These are phyloP conservation scores for Pleurotus giganteus DNA, from an alignment of 768 basidiomycete species.

Conservation along the genomic window DNA sequence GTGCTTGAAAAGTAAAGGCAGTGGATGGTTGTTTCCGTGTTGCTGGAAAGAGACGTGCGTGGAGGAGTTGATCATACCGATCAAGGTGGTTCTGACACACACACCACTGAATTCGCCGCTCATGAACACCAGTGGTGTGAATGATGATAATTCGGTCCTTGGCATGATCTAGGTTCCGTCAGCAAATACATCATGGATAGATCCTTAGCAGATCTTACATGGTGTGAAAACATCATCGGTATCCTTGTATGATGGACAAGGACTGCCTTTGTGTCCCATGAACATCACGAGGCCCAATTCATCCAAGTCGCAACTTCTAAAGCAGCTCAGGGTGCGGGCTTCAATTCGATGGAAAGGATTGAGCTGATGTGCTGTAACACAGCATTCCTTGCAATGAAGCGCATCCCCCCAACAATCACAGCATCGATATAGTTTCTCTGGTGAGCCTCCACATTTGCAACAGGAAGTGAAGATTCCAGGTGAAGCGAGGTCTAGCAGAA, in stretches of 20 bases:
- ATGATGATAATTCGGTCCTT: constrained; percentile 8
- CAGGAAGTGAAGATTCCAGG: not conserved
- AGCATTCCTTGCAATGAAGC: constrained; percentile 1
- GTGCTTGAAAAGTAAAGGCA: constrained; percentile 11
- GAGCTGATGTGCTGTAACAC: not conserved
- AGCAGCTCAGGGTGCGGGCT: constrained; percentile 2
- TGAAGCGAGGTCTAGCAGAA: not conserved
- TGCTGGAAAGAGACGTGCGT: constrained; percentile 10
- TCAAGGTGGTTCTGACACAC: constrained; percentile 11
- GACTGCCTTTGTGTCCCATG: constrained; percentile 10
- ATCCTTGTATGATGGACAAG: not conserved
- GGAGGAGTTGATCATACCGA: constrained; percentile 18
- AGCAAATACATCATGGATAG: not conserved
- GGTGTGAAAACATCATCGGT: constrained; percentile 9
- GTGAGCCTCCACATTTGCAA: not conserved
- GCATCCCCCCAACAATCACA: not conserved
- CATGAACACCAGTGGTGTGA: constrained; percentile 15
- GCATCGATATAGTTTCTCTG: not conserved
- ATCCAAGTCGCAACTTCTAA: constrained; percentile 5
- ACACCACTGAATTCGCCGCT: constrained; percentile 18
- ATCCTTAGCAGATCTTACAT: not conserved
- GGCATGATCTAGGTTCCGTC: not conserved
- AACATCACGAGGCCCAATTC: constrained; percentile 16
- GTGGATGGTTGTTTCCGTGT: constrained; percentile 12
- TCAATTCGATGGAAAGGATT: constrained; percentile 6